phyloP scores from a whole-genome alignment of 2,329 filamentous ascomycete species.

The Didymosphaeria variabile region DNA sequence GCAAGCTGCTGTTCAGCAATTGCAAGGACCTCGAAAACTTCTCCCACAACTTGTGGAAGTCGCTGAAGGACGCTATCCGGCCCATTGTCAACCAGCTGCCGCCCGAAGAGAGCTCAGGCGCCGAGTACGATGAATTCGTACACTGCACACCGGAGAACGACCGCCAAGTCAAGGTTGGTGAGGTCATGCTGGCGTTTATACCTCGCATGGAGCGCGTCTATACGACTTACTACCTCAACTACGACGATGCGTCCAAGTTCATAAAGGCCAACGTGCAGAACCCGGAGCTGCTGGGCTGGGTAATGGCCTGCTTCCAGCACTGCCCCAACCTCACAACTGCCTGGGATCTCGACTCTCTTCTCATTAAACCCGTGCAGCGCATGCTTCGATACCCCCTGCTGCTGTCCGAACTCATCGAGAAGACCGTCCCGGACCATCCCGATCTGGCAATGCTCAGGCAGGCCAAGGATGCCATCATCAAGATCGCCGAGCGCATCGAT shows the following conservation, averaged over 20 bases:
- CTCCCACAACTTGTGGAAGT: conserved; percentile 78
- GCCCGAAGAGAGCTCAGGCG: conserved; percentile 22
- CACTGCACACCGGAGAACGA: conserved; percentile 60
- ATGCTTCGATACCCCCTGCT: conserved; percentile 93
- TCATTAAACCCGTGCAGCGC: conserved; percentile 96
- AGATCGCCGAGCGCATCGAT: conserved; percentile 77
- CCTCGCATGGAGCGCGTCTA: conserved; percentile 71
- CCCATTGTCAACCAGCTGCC: conserved; percentile 69
- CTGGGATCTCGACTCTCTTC: conserved; percentile 94
- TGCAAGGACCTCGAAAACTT: conserved; percentile 90
- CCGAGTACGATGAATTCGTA: conserved; percentile 39
- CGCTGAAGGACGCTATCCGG: conserved; percentile 82
- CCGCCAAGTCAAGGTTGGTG: conserved; percentile 65
- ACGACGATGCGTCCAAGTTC: conserved; percentile 70
- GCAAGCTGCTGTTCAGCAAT: conserved; percentile 91
- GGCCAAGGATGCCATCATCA: conserved; percentile 74
- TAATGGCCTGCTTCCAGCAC: conserved; percentile 90
- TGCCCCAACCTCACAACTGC: conserved; percentile 91
- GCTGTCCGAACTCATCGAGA: conserved; percentile 79
- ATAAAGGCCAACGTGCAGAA: conserved; percentile 62
- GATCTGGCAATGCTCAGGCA: conserved; percentile 76
- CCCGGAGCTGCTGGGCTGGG: conserved; percentile 77
- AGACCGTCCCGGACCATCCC: conserved; percentile 83
- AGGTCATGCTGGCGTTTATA: conserved; percentile 65
- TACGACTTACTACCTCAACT: conserved; percentile 70